Base-by-base conservation (phyloP, 2,329 filamentous ascomycete genomes). In the Sclerotinia trifoliorum region DNA sequence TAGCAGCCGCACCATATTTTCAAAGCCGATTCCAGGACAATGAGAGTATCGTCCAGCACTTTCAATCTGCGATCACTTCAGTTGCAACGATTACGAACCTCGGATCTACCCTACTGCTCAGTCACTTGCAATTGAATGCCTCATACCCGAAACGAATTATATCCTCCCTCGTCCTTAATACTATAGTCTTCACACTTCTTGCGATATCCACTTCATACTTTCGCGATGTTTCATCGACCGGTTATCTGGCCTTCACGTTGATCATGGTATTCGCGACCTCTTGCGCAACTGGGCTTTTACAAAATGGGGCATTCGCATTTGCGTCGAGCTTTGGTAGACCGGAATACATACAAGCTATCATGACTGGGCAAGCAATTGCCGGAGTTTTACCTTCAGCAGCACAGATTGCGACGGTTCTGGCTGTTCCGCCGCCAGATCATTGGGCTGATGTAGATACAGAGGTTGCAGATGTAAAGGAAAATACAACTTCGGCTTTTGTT, bases 331-430 rank as follows among this genome's bases (percentile, higher is more conserved):
- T 97, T 76, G 92, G 90, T 48, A 84, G 91, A 64, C 87, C 90
- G 26, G 92, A 95, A 79, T 99, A 98, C 79, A 97, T 93, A 67
- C 94, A 98, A 80, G 94, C 90, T 32, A 93, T 98, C 79, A 98
- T 99, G 94, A 89, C 90, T 3, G 95, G 95, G 1, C 95, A 99
- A 79, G 94, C 90, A 44, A 84, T 99, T 5, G 94, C 95, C 0
- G 95, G 95, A 42, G 94, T 99, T 13, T 82, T 98, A 4, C 95
- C 95, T 0, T 90, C 92, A 60, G 83, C 96, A 60, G 92, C 93
- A 1, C 94, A 98, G 79, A 94, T 98, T 73, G 78, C 91, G 56
- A 91, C 92, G 1, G 93, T 96, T 17, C 83, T 97, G 15, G 85
- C 87, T 46, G 83, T 92, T 1, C 81, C 86, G 0, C 76, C 80